Conservation (phyloP, 768 basidiomycete species). For the Lyophyllum semitale region DNA sequence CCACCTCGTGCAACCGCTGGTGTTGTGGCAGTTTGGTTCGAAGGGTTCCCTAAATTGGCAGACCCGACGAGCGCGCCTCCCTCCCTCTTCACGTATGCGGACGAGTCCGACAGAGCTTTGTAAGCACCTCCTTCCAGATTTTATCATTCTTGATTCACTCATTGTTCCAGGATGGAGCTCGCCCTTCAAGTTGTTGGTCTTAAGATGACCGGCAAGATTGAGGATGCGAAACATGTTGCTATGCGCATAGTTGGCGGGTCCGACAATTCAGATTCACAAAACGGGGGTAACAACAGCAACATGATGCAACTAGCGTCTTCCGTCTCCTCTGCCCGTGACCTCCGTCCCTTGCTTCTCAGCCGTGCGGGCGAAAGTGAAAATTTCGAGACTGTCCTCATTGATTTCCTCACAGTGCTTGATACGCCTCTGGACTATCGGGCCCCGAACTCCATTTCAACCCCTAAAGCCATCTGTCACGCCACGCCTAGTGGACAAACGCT, state of each 20-base stretch:
- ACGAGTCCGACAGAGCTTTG: constrained; percentile 88
- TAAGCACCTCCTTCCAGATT: constrained; percentile 41
- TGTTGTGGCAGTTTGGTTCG: constrained; percentile 87
- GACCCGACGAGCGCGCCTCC: constrained; percentile 51
- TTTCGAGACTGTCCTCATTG: constrained; percentile 77
- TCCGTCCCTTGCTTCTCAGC: constrained; percentile 58
- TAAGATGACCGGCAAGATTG: constrained; percentile 95
- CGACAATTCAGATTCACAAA: constrained; percentile 46
- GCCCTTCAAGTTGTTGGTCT: constrained; percentile 93
- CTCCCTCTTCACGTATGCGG: constrained; percentile 85
- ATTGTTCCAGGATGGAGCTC: constrained; percentile 78
- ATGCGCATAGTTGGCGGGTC: constrained; percentile 86
- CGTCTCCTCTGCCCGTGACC: constrained; percentile 45
- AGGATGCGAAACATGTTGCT: constrained; percentile 91
- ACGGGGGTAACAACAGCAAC: constrained; percentile 31
- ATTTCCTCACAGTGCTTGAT: constrained; percentile 81
- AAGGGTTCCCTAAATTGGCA: constrained; percentile 66
- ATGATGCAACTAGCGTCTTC: constrained; percentile 59
- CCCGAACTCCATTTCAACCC: constrained; percentile 42
- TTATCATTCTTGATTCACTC: constrained; percentile 12
- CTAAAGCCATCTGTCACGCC: constrained; percentile 66
- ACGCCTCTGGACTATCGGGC: constrained; percentile 50
- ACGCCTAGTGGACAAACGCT: constrained; percentile 82
- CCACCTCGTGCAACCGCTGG: constrained; percentile 84
- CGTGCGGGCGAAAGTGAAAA: constrained; percentile 56